Percentiles rank a stretch among this genome's conserved stretches.
Evolutionary conservation across 139 green algal species (phyloP).

Genomic region (Tetratostichococcus sp.): DNA sequence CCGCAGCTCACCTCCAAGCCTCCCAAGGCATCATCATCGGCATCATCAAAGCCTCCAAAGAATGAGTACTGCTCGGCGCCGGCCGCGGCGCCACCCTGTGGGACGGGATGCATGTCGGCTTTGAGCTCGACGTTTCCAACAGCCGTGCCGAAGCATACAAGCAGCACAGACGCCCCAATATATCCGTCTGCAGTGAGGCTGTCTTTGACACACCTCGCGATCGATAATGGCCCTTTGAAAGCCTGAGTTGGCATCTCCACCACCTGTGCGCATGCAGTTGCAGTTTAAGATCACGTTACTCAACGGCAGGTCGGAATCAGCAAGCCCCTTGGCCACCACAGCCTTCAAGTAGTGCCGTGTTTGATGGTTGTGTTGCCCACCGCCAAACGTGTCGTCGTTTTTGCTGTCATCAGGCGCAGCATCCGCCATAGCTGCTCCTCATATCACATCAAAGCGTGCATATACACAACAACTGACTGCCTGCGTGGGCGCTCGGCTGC

Average conservation of each 20-base stretch:
- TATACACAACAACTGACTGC: no score
- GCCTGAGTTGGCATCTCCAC: background rate
- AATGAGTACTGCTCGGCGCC: slow-evolving; percentile 60
- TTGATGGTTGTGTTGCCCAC: background rate
- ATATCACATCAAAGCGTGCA: no score
- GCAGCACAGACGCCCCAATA: no score
- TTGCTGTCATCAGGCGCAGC: background rate
- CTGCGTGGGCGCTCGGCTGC: no score
- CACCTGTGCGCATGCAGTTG: background rate
- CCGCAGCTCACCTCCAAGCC: slow-evolving; percentile 41
- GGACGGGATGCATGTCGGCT: no score
- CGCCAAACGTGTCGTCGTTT: background rate
- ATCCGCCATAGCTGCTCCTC: background rate
- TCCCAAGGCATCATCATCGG: slow-evolving; percentile 14
- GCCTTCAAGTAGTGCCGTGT: no score
- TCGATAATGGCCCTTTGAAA: background rate
- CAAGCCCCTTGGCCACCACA: no score
- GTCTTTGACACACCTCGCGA: background rate
- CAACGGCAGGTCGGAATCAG: no score
- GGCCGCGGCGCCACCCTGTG: slow-evolving; percentile 15
- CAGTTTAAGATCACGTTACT: no score
- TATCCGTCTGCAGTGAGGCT: no score
- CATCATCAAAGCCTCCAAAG: slow-evolving; percentile 52
- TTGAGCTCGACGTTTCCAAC: no score
- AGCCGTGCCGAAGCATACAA: background rate